Evolutionary conservation across 1,139 yeast species (phyloP).

Genomic region (Kodamaea ohmeri): DNA sequence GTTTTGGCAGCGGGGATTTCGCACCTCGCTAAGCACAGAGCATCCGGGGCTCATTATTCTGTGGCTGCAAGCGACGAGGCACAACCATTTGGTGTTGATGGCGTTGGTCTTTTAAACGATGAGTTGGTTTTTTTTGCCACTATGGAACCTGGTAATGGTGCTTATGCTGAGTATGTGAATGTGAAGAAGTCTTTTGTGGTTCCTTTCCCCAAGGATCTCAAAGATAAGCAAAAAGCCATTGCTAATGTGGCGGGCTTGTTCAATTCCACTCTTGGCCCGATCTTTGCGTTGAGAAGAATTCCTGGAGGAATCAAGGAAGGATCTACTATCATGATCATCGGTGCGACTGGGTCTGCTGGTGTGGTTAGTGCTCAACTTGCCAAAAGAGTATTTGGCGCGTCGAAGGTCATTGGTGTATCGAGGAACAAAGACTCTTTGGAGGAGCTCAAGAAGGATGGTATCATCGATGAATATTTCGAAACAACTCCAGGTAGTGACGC

Average conservation of each 20-base stretch:
- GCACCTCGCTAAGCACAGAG: slow-evolving; percentile 19
- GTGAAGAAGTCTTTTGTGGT: slow-evolving; percentile 11
- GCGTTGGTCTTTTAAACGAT: slow-evolving; percentile 16
- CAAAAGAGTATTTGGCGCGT: slow-evolving; percentile 15
- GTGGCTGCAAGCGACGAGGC: slow-evolving; percentile 7
- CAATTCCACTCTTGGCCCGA: slow-evolving; percentile 16
- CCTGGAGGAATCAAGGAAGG: slow-evolving; percentile 12
- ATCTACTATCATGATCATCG: slow-evolving; percentile 16
- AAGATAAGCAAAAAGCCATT: slow-evolving; percentile 10
- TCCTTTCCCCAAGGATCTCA: slow-evolving; percentile 11
- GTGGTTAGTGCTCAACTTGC: slow-evolving; percentile 19
- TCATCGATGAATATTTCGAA: slow-evolving; percentile 13
- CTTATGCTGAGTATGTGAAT: slow-evolving; percentile 14
- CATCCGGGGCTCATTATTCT: slow-evolving; percentile 19
- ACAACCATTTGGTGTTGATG: slow-evolving; percentile 16
- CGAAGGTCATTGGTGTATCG: slow-evolving; percentile 18
- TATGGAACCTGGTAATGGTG: slow-evolving; percentile 11
- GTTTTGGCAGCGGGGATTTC: slow-evolving; percentile 19
- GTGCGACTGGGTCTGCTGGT: slow-evolving; percentile 22
- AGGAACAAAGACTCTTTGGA: slow-evolving; percentile 12
- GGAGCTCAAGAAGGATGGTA: slow-evolving; percentile 12
- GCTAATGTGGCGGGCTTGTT: slow-evolving; percentile 16
- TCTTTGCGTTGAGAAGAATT: slow-evolving; percentile 13
- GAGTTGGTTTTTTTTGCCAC: slow-evolving; percentile 16
- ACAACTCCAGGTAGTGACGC: slow-evolving; percentile 9